Conservation (phyloP, 2,329 filamentous ascomycete species). For the Trichoderma breve region DNA sequence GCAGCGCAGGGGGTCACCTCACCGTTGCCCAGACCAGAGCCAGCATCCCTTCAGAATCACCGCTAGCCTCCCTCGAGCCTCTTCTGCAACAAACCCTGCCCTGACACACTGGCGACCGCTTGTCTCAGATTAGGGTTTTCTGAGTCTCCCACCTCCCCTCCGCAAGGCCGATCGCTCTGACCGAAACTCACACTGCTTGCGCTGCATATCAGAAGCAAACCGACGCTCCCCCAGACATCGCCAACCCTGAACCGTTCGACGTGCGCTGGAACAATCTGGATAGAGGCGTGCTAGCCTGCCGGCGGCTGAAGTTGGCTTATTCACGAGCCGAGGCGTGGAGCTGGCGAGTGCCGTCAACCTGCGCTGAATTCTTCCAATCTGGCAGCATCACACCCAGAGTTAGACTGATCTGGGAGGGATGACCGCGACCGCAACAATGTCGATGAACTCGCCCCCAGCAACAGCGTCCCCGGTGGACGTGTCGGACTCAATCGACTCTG, state of each 20-base stretch:
- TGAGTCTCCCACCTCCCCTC: constrained; percentile 19
- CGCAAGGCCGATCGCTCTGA: constrained; percentile 8
- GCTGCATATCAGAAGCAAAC: background rate
- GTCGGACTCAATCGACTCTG: constrained; percentile 52
- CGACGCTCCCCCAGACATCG: background rate
- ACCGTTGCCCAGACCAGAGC: background rate
- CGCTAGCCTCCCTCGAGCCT: constrained; percentile 15
- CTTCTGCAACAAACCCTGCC: constrained; percentile 14
- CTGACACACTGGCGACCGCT: constrained; percentile 19
- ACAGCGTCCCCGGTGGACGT: constrained; percentile 51
- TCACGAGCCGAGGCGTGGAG: constrained; percentile 15
- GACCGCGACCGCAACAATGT: constrained; percentile 52
- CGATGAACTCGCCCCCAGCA: constrained; percentile 54
- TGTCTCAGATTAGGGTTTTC: constrained; percentile 22
- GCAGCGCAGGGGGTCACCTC: constrained; percentile 5
- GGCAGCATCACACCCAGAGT: background rate
- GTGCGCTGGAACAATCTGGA: constrained; percentile 14
- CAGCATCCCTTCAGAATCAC: constrained; percentile 14
- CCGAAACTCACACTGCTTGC: background rate
- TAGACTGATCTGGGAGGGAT: constrained; percentile 25
- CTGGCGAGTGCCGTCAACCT: constrained; percentile 1
- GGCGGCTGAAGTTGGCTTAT: constrained; percentile 15
- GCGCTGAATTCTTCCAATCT: background rate
- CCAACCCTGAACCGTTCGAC: background rate
- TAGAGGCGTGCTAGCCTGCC: constrained; percentile 14